These are phyloP conservation scores for Cytidiella melzeri DNA, from an alignment of 768 basidiomycete genomes.

Conservation along the genomic window DNA sequence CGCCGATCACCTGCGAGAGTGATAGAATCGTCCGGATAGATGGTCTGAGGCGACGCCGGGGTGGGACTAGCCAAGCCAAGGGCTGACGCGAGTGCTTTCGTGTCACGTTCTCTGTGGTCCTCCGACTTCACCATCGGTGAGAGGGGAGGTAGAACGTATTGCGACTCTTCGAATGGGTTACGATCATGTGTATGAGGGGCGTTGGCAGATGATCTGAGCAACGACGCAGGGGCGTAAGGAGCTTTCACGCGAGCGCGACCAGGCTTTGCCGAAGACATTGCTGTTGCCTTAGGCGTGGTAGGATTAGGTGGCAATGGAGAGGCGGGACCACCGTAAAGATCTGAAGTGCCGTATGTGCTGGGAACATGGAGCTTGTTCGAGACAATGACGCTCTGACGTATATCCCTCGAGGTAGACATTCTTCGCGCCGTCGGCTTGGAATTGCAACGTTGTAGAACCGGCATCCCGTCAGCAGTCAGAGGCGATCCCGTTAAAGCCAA, in stretches of 20 bases:
- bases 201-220: conserved; percentile 45
- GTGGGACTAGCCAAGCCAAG: conserved; percentile 29
- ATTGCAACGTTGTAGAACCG: conserved; percentile 16
- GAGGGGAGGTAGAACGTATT: conserved; percentile 26
- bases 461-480: conserved; percentile 19
- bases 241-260: conserved; percentile 65
- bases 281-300: conserved; percentile 15
- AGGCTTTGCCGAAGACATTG: conserved; percentile 20
- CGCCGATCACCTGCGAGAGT: conserved; percentile 43
- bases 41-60: conserved; percentile 49
- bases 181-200: conserved; percentile 13
- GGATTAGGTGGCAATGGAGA: conserved; percentile 35
- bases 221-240: conserved; percentile 50
- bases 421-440: conserved; percentile 17
- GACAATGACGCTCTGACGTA: conserved; percentile 8
- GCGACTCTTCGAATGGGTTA: conserved; percentile 32
- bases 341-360: conserved; percentile 9
- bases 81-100: conserved; percentile 32
- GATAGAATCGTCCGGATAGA: conserved; percentile 71
- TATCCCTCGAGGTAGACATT: conserved; percentile 17
- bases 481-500: conserved; percentile 19
- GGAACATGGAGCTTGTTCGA: conserved; percentile 24
- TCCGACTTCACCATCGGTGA: conserved; percentile 34
- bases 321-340: conserved; percentile 47
- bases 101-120: conserved; percentile 36